These are phyloP conservation scores for Linnemannia elongata DNA, from an alignment of 192 early-diverging fungal species.

Conservation along the genomic window DNA sequence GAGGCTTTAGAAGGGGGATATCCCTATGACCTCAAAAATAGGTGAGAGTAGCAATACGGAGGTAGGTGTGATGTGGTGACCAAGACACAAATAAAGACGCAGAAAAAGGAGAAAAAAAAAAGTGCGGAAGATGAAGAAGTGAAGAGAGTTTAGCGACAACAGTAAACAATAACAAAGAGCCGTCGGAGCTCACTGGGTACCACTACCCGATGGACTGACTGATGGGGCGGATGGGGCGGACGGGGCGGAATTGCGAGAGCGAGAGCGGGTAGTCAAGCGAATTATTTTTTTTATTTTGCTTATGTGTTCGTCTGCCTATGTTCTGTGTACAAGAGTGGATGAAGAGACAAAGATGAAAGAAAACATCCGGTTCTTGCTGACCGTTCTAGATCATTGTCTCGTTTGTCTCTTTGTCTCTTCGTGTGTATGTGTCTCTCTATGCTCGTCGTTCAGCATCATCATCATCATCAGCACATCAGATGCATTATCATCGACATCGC, in stretches of 20 bases:
- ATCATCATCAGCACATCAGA: neutral
- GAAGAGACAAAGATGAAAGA: no score
- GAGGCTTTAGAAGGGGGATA: neutral
- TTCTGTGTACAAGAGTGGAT: no score
- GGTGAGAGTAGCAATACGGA: neutral
- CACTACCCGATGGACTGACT: neutral
- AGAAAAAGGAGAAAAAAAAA: conserved; percentile 1
- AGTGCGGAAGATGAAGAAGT: neutral
- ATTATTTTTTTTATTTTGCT: no score
- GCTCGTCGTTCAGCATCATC: neutral
- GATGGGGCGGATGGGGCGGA: neutral
- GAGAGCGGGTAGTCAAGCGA: neutral
- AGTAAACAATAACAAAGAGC: neutral
- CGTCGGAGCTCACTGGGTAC: neutral
- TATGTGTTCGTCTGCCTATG: no score
- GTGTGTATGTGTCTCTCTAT: neutral
- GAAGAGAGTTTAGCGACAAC: neutral
- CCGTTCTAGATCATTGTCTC: no score
- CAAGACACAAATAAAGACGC: no score
- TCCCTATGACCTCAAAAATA: neutral
- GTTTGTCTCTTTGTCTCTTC: no score
- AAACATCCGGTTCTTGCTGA: no score
- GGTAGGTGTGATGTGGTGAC: neutral
- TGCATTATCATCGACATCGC: neutral
- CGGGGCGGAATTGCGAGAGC: neutral